A percentile compares a stretch with the other conserved stretches of the same genome.
phyloP scores from a whole-genome alignment of 1,284 basidiomycete genomes.

The Boletus mariae region DNA sequence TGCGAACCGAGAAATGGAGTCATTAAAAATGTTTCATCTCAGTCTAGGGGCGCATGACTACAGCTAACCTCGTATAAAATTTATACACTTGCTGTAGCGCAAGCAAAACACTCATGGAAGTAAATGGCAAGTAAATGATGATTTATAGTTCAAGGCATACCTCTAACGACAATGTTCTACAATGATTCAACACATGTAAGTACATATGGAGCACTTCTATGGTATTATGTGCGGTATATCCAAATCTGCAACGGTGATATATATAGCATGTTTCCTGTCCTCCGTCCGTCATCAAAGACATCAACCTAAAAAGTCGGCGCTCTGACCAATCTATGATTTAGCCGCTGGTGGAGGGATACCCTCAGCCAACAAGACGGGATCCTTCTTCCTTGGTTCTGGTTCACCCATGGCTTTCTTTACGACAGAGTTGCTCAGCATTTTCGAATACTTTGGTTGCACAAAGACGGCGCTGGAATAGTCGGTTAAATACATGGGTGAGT shows the following conservation, averaged over 20 bases:
- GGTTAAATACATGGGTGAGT: constrained; percentile 21
- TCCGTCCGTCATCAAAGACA: background rate
- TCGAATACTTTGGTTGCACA: constrained; percentile 82
- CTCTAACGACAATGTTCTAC: no score
- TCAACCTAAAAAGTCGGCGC: background rate
- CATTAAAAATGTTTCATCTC: no score
- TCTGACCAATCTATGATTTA: constrained; percentile 23
- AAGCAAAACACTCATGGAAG: no score
- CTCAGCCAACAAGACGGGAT: constrained; percentile 27
- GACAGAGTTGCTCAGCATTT: constrained; percentile 54
- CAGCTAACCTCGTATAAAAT: no score
- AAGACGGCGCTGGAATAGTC: constrained; percentile 52
- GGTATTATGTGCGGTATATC: background rate
- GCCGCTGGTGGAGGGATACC: constrained; percentile 24
- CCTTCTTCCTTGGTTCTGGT: constrained; percentile 29
- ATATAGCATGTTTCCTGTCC: background rate
- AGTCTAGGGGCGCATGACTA: no score
- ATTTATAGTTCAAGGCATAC: no score
- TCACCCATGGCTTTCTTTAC: constrained; percentile 51
- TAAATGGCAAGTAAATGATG: no score
- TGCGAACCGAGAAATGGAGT: no score
- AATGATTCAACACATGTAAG: no score
- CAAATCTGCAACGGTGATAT: background rate
- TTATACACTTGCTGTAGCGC: no score
- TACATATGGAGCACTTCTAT: background rate